A percentile compares a stretch with the other conserved stretches of the same genome.
phyloP scores from a whole-genome alignment of 2,329 filamentous ascomycete genomes.

The Ascochyta clinopodiicola region DNA sequence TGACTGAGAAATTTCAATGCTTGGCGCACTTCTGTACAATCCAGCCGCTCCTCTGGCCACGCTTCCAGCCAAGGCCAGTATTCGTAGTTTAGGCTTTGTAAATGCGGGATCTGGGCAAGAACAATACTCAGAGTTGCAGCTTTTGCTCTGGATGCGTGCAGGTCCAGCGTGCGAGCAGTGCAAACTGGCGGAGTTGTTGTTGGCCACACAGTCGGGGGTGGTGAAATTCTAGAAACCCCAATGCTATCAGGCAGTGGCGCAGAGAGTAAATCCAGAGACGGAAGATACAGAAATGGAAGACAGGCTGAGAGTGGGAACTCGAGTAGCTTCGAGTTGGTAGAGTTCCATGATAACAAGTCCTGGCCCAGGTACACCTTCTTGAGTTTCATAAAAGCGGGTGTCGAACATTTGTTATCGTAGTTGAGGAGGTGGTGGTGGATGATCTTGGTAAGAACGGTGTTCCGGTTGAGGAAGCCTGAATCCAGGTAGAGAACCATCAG shows the following conservation, averaged over 20 bases:
- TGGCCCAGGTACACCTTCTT: not conserved
- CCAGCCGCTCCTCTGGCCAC: not conserved
- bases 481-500: conserved; percentile 3
- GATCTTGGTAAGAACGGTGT: not conserved
- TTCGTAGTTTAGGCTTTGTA: conserved; percentile 3
- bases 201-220: not conserved
- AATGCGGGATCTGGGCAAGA: conserved; percentile 1
- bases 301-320: conserved; percentile 1
- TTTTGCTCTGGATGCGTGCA: conserved; percentile 1
- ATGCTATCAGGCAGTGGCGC: conserved; percentile 1
- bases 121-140: conserved; percentile 3
- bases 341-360: not conserved
- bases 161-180: not conserved
- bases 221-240: not conserved
- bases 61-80: not conserved
- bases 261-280: conserved; percentile 3
- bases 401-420: not conserved
- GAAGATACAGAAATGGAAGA: conserved; percentile 9
- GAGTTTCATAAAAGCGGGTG: not conserved
- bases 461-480: conserved; percentile 5
- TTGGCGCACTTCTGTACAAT: not conserved
- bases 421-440: not conserved
- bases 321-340: not conserved
- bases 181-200: conserved; percentile 1
- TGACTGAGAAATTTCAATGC: not conserved